Base-by-base conservation (phyloP, 2,329 filamentous ascomycete genomes). In the Venturia nashicola region DNA sequence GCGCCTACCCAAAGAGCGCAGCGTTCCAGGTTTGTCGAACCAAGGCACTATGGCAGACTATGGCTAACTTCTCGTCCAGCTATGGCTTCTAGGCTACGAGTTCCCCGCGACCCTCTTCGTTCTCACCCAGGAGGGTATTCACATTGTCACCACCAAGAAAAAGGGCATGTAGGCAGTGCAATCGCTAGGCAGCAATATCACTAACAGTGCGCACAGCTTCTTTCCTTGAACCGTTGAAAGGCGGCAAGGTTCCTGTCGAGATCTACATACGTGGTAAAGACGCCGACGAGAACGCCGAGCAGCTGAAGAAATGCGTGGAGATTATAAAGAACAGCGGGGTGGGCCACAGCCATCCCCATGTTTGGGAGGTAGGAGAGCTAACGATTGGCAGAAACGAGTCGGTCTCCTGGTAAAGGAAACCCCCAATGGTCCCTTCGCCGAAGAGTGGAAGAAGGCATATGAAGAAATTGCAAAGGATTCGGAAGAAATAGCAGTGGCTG, bases 81-180 rank as follows among this genome's bases (percentile, higher is more conserved):
- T 97, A 77, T 99, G 95, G 95, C 83, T 99, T 64, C 84, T 99
- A 67, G 94, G 94, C 71, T 99, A 99, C 80, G 94, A 99, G 76
- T 99, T 99, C 72, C 94, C 94, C 42, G 92, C 93, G 46, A 99
- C 94, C 0, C 81, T 99, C 67, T 91, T 99, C 81, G 83, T 99
- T 62, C 86, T 99, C 74, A 97, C 93, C 1, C 79, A 87, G 66
- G 94, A 97, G 66, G 86, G 86, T 59, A 82, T 97, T 70, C 95
- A 94, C 77, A 88, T 97, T 65, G 86, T 99, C 68, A 99, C 94
- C 7, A 99, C 94, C 6, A 88, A 90, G 65, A 99, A 99, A 79
- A 99, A 99, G 85, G 93, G 91, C 96, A 74, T 68, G 71, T 66
- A 32, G 34, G 27, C 48, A 4, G 51, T 14, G 5, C 18, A 32